Percentiles rank a stretch among this genome's conserved stretches.
These are phyloP conservation scores for Acer yangbiense DNA, from an alignment of 345 rosid species.

Conservation along the genomic window DNA sequence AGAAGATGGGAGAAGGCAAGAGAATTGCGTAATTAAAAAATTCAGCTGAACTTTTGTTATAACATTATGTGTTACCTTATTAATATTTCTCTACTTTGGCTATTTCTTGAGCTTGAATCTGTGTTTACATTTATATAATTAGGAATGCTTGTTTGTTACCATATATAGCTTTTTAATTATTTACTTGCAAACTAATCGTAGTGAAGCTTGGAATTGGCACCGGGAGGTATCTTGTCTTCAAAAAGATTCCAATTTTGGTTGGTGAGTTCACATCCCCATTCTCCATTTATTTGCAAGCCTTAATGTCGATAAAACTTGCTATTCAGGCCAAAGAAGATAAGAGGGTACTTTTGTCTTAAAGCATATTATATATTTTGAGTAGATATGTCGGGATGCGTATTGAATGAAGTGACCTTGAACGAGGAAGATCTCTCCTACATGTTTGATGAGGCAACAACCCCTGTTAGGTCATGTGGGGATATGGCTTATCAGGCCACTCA, in stretches of 20 bases:
- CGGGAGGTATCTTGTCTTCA: constrained; percentile 30
- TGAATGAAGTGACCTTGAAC: constrained; percentile 62
- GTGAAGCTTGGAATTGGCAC: constrained; percentile 46
- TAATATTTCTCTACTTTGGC: neutral
- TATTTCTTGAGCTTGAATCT: constrained; percentile 8
- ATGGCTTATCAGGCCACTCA: constrained; percentile 53
- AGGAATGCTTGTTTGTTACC: neutral
- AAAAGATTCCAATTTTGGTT: constrained; percentile 31
- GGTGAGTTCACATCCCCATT: constrained; percentile 5
- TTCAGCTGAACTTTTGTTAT: neutral
- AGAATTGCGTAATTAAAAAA: too few relatives aligned
- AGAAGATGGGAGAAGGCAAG: neutral
- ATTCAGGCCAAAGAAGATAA: neutral
- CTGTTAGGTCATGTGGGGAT: constrained; percentile 83
- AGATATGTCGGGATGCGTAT: constrained; percentile 38
- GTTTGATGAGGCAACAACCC: constrained; percentile 83
- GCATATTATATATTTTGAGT: constrained; percentile 11
- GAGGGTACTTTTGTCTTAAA: neutral
- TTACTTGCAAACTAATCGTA: constrained; percentile 29
- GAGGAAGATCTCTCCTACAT: constrained; percentile 83
- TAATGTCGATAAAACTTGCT: neutral
- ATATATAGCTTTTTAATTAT: neutral
- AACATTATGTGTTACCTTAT: neutral
- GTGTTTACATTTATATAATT: neutral
- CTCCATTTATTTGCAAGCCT: constrained; percentile 1